A percentile compares a stretch with the other conserved stretches of the same genome.
phyloP scores from a whole-genome alignment of 192 early-diverging fungal genomes.

The Tieghemiomyces parasiticus region DNA sequence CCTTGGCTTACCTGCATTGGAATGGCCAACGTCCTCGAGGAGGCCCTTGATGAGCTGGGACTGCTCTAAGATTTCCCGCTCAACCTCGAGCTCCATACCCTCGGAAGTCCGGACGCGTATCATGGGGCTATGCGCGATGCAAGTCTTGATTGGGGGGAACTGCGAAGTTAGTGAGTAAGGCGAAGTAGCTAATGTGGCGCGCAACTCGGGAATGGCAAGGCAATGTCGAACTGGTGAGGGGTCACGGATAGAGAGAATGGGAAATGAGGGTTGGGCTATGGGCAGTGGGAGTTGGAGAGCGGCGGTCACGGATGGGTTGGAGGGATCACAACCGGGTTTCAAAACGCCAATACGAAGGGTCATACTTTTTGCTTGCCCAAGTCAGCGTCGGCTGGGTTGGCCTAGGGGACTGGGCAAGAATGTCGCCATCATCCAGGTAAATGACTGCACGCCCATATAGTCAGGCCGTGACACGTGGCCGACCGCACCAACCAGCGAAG shows the following conservation, averaged over 20 bases:
- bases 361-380: too few species aligned
- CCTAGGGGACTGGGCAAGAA: too few species aligned
- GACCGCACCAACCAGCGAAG: too few species aligned
- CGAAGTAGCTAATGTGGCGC: background rate
- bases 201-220: background rate
- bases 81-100: constrained; percentile 21
- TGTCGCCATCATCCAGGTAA: too few species aligned
- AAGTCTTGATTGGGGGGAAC: background rate
- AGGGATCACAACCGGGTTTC: too few species aligned
- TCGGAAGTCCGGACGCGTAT: constrained; percentile 16
- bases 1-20: background rate
- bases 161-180: background rate
- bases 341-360: too few species aligned
- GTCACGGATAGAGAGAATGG: background rate
- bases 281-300: too few species aligned
- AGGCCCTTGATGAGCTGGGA: constrained; percentile 28
- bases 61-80: constrained; percentile 28
- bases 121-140: too few species aligned
- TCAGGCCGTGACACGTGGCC: too few species aligned
- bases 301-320: too few species aligned
- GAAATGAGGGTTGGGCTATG: background rate
- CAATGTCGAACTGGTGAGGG: background rate
- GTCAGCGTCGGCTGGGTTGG: too few species aligned
- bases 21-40: constrained; percentile 23
- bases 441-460: too few species aligned